Conservation (phyloP, 345 rosid genomes). For the Boechera retrofracta region DNA sequence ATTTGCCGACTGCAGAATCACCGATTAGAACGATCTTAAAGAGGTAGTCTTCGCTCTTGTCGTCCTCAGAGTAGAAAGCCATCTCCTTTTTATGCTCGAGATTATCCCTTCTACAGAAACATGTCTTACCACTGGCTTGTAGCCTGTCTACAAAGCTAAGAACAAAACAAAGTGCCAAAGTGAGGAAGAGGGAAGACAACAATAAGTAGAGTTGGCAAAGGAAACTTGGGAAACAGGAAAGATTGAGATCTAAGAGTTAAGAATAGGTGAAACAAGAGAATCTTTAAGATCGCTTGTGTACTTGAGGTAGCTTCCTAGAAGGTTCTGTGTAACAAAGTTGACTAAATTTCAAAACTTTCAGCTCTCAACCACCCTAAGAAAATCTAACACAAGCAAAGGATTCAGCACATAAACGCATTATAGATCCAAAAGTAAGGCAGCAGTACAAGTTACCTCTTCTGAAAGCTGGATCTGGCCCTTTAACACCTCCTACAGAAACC, state of each 20-base stretch:
- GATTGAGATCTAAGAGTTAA: conserved; percentile 44
- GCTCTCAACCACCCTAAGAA: conserved; percentile 28
- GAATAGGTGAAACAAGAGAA: conserved; percentile 25
- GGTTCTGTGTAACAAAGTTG: conserved; percentile 39
- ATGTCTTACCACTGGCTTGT: conserved; percentile 40
- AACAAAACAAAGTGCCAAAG: conserved; percentile 25
- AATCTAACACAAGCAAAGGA: conserved; percentile 22
- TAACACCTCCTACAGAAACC: conserved; percentile 15
- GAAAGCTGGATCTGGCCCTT: conserved; percentile 36
- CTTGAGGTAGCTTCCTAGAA: conserved; percentile 44
- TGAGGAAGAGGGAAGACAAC: conserved; percentile 42
- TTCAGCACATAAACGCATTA: conserved; percentile 12
- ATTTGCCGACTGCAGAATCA: conserved; percentile 98
- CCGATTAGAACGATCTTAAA: conserved; percentile 92
- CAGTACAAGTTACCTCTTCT: conserved; percentile 40
- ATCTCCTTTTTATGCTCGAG: conserved; percentile 51
- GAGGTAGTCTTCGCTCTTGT: conserved; percentile 89
- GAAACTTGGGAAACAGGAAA: conserved; percentile 53
- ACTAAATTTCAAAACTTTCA: conserved; percentile 27
- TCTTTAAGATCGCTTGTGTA: conserved; percentile 41
- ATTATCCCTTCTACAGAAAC: conserved; percentile 54
- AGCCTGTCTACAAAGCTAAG: conserved; percentile 38
- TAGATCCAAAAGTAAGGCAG: conserved; percentile 26
- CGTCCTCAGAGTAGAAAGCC: conserved; percentile 79
- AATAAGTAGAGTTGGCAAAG: conserved; percentile 45